Evolutionary conservation across 83 land plant species (phyloP), one percentile per base, ranked within the genome.

Genomic region (Larix sibirica): DNA sequence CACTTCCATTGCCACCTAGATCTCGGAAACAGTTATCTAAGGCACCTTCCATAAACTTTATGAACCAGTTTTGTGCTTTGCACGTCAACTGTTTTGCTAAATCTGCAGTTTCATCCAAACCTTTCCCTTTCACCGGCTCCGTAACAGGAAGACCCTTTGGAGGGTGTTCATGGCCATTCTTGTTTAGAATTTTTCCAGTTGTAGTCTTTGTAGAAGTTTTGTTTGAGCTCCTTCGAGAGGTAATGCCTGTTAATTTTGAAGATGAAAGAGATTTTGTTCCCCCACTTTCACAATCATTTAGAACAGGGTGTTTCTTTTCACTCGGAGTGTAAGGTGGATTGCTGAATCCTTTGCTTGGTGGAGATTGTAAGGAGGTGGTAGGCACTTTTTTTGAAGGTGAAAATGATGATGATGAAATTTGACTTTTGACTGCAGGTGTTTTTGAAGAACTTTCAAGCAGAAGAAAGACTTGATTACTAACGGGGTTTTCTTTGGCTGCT

Each of bases 1-100:
- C 50, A 36, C 47, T 68, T 16, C 68, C 62, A 38, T 33, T 74
- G 2, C 66, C 70, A 40, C 69, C 58, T 6, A 69, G 69, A 6
- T 62, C 71, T 61, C 84, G 92, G 77, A 87, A 93, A n/a, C 91
- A 96, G 73, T 85, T 86, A 80, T 92, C 99, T 66, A 97, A 83
- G 76, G 95, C 95, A n/a, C 79, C 88, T 71, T 97, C 99, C 74
- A 95, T 89, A 80, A 93, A 95, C 0, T 88, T 86, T 47, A 97
- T 71, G 83, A 97, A 97, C 99, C 99, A 97, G 31, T 86, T 86
- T 47, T 91, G 96, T 9, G 93, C 87, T 59, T 90, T 92, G 84
- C 56, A 38, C 73, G 79, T 83, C 40, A 97, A 77, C 79, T 80
- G 80, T 73, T 85, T 89, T 4, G 98, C 95, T 40, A 97, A 87